Evolutionary conservation across 441 rosid species (phyloP), one percentile per base, ranked within the genome.

Genomic region (Erodium moschatum): DNA sequence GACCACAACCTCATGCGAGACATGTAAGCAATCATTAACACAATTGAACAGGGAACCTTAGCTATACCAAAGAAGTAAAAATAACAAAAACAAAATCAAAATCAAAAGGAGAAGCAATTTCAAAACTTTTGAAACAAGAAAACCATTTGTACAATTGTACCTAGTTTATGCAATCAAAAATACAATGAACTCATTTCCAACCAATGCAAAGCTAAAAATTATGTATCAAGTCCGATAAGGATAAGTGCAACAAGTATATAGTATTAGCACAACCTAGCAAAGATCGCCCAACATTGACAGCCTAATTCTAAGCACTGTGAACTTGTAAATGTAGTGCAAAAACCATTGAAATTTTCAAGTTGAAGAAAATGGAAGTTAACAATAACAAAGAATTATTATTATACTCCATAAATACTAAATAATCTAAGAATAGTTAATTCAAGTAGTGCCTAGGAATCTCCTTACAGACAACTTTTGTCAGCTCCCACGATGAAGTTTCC

Each of bases 361-460:
- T 48, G 56, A 15, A 48, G 56, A 13, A 48, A n/a, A 48, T n/a
- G 56, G 56, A 52, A 52, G 60, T 52, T 9, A 52, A 52, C 60
- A 52, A 15, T 16, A n/a, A 16, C 16, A 15, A 60, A 20, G 64
- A 60, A 10, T n/a, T 50, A n/a, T 15, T 15, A n/a, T 54, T 54
- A 2, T 54, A 16, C 61, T 18, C 33, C 31, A 60, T 31, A 60
- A 58, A 56, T 8, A 58, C 63, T 16, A 58, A 58, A 58, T 19
- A 16, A 7, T 60, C 12, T 60, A 24, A 9, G 15, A 11, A 60
- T 21, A 10, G 2, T 20, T 12, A 60, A 60, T 33, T 6, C 1
- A 60, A 31, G 31, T 60, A 60, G 64, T 60, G 31, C 64, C 29
- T 9, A 60, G 64, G 64, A 60, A 60, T 60, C 64, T 60, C 31